These are phyloP conservation scores for Silene uniflora DNA, from an alignment of 148 eudicot genomes.

Conservation along the genomic window DNA sequence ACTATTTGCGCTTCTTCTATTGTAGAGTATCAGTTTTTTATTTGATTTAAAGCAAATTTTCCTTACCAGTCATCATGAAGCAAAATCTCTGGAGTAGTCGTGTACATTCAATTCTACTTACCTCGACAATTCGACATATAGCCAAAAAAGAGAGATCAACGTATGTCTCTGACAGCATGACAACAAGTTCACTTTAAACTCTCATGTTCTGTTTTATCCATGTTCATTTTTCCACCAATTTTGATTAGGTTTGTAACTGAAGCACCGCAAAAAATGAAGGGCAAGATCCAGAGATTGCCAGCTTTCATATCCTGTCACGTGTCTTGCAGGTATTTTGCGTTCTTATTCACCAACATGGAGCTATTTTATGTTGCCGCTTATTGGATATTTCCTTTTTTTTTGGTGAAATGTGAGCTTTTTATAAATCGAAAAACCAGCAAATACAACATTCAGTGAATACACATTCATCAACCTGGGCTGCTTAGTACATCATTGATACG, in stretches of 20 bases:
- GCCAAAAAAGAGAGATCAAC: slow-evolving; percentile 78
- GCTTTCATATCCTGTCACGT: slow-evolving; percentile 90
- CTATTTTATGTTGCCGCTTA: neutral
- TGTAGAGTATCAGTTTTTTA: too few species aligned
- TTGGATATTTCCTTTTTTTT: neutral
- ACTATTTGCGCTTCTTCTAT: too few species aligned
- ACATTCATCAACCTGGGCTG: too few species aligned
- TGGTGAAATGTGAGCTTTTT: too few species aligned
- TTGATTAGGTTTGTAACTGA: slow-evolving; percentile 64
- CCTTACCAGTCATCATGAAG: too few species aligned
- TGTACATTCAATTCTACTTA: too few species aligned
- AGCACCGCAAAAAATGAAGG: slow-evolving; percentile 84
- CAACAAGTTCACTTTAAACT: neutral
- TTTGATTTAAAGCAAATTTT: too few species aligned
- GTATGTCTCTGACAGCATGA: slow-evolving; percentile 41
- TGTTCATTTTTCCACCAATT: slow-evolving; percentile 17
- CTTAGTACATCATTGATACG: too few species aligned
- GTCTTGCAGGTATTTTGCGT: slow-evolving; percentile 72
- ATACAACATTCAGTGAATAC: too few species aligned
- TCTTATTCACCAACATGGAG: slow-evolving; percentile 6
- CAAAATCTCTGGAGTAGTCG: too few species aligned
- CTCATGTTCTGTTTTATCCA: neutral
- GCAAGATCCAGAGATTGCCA: slow-evolving; percentile 86
- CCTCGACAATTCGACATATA: too few species aligned
- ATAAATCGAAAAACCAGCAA: too few species aligned